These are phyloP conservation scores for Phytopythium ostracodes DNA, from an alignment of 352 stramenopile species.

Conservation along the genomic window DNA sequence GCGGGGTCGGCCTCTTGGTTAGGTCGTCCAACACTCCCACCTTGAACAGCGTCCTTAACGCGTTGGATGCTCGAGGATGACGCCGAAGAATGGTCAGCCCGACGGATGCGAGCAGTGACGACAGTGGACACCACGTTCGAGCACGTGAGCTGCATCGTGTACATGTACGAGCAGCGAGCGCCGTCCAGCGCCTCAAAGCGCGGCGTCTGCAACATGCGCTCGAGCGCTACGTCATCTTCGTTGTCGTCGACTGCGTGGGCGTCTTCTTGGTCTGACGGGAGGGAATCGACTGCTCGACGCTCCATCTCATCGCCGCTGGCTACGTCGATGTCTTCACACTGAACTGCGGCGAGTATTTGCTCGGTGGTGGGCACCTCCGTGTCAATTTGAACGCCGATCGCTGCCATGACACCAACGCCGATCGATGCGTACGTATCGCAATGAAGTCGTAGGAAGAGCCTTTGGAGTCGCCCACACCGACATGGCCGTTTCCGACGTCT, in stretches of 20 bases:
- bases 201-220: conserved; percentile 17
- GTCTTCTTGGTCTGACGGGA: not conserved
- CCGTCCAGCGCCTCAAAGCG: conserved; percentile 41
- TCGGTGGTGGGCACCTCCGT: not conserved
- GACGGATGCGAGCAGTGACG: conserved; percentile 31
- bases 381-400: not conserved
- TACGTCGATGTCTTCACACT: not conserved
- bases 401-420: not conserved
- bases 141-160: conserved; percentile 54
- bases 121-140: conserved; percentile 65
- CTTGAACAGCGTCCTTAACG: conserved; percentile 1
- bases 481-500: conserved; percentile 4
- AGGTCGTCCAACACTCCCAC: not conserved
- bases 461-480: not conserved
- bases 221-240: conserved; percentile 27
- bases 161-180: conserved; percentile 31
- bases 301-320: not conserved
- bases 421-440: not conserved
- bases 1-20: conserved; percentile 1
- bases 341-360: not conserved
- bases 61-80: not conserved
- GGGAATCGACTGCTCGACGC: not conserved
- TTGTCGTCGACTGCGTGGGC: not conserved
- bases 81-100: not conserved
- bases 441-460: not conserved